phyloP scores from a whole-genome alignment of 805 yeast species.

The Yamadazyma akitaensis region DNA sequence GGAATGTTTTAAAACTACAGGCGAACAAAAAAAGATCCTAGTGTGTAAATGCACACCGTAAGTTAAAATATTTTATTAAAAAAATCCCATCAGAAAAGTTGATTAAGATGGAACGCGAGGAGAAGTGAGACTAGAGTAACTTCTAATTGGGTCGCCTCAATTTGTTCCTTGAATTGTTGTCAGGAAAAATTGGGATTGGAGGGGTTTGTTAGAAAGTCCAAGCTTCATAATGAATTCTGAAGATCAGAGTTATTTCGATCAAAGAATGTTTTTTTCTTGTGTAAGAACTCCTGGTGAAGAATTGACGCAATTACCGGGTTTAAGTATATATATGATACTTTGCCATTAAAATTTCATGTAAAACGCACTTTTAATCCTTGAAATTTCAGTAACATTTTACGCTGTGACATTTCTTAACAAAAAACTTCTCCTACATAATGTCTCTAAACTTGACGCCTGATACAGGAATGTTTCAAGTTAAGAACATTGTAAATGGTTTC shows the following conservation, averaged over 20 bases:
- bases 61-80: too few relatives aligned
- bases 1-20: not conserved
- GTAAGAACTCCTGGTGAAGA: not conserved
- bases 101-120: not conserved
- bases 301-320: not conserved
- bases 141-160: not conserved
- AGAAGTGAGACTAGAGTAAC: not conserved
- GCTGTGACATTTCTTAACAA: not conserved
- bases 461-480: conserved; percentile 16
- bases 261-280: not conserved
- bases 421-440: not conserved
- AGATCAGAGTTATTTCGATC: not conserved
- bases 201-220: not conserved
- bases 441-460: conserved; percentile 26
- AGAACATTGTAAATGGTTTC: too few relatives aligned
- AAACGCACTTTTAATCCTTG: not conserved
- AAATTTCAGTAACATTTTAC: conserved; percentile 3
- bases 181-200: not conserved
- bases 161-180: not conserved
- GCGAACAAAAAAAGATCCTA: not conserved
- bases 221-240: not conserved
- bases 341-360: not conserved
- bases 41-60: not conserved
- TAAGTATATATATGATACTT: not conserved
- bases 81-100: not conserved